Evolutionary conservation across 345 rosid species (phyloP).

Genomic region (Populus ilicifolia): DNA sequence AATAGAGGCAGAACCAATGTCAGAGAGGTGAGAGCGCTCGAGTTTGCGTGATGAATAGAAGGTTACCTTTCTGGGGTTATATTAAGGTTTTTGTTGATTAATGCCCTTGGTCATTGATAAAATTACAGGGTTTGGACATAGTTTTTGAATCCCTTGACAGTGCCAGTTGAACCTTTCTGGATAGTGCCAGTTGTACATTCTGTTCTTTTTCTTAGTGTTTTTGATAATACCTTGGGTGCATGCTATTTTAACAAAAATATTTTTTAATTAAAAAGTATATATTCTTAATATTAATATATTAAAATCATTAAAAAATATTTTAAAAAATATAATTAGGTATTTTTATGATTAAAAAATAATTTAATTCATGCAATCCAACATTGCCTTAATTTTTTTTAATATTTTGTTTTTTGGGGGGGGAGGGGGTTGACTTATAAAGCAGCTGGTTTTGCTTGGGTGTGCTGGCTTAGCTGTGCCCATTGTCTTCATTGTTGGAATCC

Average conservation of each 20-base stretch:
- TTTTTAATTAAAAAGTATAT: no score
- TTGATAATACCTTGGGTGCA: no score
- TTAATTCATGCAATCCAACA: no score
- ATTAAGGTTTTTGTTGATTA: neutral
- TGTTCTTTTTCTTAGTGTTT: neutral
- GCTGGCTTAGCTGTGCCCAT: neutral
- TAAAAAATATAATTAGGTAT: no score
- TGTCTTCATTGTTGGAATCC: neutral
- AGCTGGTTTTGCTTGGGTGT: neutral
- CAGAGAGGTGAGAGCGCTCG: no score
- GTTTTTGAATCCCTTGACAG: conserved; percentile 1
- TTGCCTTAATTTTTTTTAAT: neutral
- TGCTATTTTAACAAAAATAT: no score
- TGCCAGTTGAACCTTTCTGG: neutral
- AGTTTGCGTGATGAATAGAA: no score
- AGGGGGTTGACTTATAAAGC: neutral
- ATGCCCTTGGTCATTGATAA: neutral
- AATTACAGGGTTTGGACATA: neutral
- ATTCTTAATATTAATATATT: no score
- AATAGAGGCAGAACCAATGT: neutral
- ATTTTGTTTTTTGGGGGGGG: no score
- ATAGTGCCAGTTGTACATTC: neutral
- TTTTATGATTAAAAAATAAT: no score
- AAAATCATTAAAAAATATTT: no score
- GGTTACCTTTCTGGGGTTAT: neutral